A percentile compares a stretch with the other conserved stretches of the same genome.
Evolutionary conservation across 2,329 filamentous ascomycete species (phyloP).

Genomic region (Fusarium devonianum): DNA sequence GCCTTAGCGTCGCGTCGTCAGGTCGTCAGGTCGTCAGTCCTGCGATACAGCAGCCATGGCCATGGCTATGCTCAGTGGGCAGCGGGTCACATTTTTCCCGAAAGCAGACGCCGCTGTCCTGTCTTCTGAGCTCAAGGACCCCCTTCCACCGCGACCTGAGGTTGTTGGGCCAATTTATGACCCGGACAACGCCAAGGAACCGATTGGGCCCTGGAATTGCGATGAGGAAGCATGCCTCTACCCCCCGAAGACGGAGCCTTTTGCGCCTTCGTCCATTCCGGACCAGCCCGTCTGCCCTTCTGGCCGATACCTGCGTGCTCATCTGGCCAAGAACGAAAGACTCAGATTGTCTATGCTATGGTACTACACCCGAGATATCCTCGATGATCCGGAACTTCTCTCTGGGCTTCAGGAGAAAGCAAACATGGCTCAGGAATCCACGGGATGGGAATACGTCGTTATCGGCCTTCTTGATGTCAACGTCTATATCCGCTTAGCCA

Average conservation of each 20-base stretch:
- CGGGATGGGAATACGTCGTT: conserved; percentile 56
- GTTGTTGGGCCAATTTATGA: conserved; percentile 34
- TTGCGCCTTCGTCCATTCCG: conserved; percentile 22
- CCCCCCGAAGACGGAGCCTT: conserved; percentile 12
- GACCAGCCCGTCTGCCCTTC: not conserved
- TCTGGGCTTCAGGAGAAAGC: conserved; percentile 53
- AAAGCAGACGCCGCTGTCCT: conserved; percentile 38
- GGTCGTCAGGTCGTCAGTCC: too few species aligned
- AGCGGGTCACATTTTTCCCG: conserved; percentile 39
- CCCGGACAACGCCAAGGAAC: conserved; percentile 13
- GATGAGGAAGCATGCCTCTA: conserved; percentile 11
- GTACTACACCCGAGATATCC: conserved; percentile 53
- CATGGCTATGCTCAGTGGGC: not conserved
- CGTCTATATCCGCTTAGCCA: conserved; percentile 52
- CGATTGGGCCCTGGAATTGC: conserved; percentile 22
- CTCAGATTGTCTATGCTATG: conserved; percentile 48
- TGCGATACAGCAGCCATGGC: not conserved
- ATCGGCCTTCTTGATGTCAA: conserved; percentile 53
- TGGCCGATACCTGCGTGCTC: conserved; percentile 35
- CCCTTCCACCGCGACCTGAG: conserved; percentile 20
- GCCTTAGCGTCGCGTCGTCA: not conserved
- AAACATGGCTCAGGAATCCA: conserved; percentile 49
- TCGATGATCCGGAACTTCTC: conserved; percentile 51
- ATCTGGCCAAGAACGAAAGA: conserved; percentile 42
- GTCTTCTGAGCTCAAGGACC: conserved; percentile 19